Evolutionary conservation across 805 yeast genomes (phyloP).

Genomic region (Cyberlindnera lachancei): DNA sequence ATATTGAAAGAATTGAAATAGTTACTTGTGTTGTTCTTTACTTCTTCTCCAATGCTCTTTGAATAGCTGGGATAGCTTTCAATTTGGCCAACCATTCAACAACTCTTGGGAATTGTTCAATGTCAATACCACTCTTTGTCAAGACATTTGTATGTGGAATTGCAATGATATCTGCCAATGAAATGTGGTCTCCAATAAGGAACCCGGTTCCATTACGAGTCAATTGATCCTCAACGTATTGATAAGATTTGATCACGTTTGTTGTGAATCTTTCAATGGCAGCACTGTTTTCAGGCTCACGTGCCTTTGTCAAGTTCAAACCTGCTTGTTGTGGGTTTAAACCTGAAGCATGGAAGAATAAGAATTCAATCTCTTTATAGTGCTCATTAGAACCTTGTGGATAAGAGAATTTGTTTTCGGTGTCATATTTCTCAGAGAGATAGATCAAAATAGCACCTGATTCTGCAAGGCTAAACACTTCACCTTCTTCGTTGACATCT

Average conservation of each 20-base stretch:
- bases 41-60: constrained; percentile 8
- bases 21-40: neutral
- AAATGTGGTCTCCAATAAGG: constrained; percentile 50
- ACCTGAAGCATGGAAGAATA: constrained; percentile 50
- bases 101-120: constrained; percentile 10
- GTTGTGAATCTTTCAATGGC: constrained; percentile 29
- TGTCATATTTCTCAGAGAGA: constrained; percentile 52
- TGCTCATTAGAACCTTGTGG: constrained; percentile 33
- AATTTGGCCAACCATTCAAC: constrained; percentile 10
- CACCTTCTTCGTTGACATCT: constrained; percentile 30
- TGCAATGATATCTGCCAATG: constrained; percentile 49
- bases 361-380: constrained; percentile 44
- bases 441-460: constrained; percentile 56
- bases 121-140: constrained; percentile 4
- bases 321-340: constrained; percentile 59
- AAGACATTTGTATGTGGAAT: constrained; percentile 26
- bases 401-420: constrained; percentile 33
- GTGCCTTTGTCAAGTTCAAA: constrained; percentile 31
- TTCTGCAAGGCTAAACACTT: constrained; percentile 40
- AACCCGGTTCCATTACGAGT: constrained; percentile 36
- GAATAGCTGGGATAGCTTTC: constrained; percentile 6
- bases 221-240: constrained; percentile 44
- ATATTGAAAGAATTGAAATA: neutral
- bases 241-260: constrained; percentile 42
- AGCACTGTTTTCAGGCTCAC: constrained; percentile 42